A percentile compares a stretch with the other conserved stretches of the same genome.
Conservation (phyloP, 2,329 filamentous ascomycete genomes). For the Coniochaeta hoffmannii region DNA sequence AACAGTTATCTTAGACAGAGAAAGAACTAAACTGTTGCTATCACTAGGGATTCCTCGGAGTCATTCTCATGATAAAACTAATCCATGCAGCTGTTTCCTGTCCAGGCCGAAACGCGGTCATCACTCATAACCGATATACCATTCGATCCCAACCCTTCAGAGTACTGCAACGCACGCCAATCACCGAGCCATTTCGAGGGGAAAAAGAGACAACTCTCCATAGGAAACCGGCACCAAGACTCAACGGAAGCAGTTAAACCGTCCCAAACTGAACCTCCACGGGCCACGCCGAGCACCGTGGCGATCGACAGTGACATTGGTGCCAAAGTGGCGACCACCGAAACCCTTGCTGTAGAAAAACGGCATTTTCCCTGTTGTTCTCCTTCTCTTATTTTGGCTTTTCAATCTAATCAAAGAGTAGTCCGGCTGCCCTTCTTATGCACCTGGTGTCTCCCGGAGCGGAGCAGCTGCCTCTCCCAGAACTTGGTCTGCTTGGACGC, state of each 20-base stretch:
- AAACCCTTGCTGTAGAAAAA: constrained; percentile 39
- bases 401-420: neutral
- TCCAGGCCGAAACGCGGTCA: neutral
- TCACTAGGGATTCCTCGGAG: neutral
- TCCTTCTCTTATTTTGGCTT: neutral
- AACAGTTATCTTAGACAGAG: neutral
- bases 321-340: constrained; percentile 42
- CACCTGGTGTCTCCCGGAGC: neutral
- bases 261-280: constrained; percentile 42
- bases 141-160: neutral
- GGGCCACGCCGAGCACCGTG: constrained; percentile 40
- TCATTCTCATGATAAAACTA: neutral
- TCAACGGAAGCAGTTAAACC: constrained; percentile 40
- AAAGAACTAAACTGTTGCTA: neutral
- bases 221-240: neutral
- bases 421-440: neutral
- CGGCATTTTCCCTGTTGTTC: constrained; percentile 27
- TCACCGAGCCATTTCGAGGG: neutral
- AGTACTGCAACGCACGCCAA: neutral
- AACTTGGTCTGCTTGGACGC: neutral
- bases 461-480: neutral
- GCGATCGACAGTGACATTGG: constrained; percentile 36
- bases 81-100: neutral
- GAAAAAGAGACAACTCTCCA: neutral
- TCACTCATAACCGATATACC: neutral